Conservation (phyloP, 129 eudicot genomes). For the Pseudognaphalium luteoalbum region DNA sequence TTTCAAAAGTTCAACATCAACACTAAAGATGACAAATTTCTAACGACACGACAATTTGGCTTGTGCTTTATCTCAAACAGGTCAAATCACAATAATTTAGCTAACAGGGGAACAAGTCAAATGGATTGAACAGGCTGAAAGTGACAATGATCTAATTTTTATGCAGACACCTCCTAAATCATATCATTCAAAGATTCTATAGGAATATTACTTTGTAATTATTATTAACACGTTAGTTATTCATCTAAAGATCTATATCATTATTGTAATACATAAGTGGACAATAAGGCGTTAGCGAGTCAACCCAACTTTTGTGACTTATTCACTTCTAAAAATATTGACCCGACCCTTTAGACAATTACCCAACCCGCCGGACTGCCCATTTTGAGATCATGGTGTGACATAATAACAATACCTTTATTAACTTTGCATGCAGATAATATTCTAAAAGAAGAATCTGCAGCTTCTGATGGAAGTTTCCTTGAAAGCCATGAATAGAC, state of each 20-base stretch:
- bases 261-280: too few species aligned
- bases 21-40: background rate
- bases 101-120: background rate
- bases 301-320: background rate
- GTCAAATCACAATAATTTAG: background rate
- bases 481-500: constrained; percentile 78
- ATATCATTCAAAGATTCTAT: background rate
- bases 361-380: background rate
- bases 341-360: background rate
- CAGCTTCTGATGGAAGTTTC: constrained; percentile 71
- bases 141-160: too few species aligned
- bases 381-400: background rate
- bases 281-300: background rate
- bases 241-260: too few species aligned
- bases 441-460: constrained; percentile 64
- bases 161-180: background rate
- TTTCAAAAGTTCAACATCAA: background rate
- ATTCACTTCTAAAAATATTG: too few species aligned
- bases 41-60: background rate
- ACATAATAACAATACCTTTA: constrained; percentile 56
- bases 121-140: background rate
- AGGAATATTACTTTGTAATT: background rate
- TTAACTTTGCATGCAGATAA: constrained; percentile 87
- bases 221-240: too few species aligned
- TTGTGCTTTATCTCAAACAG: background rate